Conservation (phyloP, 345 rosid genomes). For the Populus ilicifolia region DNA sequence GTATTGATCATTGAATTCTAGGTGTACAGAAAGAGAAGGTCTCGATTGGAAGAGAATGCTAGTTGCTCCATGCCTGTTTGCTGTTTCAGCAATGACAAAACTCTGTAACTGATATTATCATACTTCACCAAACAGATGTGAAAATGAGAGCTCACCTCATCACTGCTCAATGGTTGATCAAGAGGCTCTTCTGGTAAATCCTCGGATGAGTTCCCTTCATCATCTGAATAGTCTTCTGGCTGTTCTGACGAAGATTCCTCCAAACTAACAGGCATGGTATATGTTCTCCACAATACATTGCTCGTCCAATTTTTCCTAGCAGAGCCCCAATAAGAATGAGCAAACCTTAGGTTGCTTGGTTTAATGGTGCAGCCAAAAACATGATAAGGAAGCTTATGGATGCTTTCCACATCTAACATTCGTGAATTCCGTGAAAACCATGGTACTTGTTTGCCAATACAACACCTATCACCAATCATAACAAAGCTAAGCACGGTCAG, state of each 20-base stretch:
- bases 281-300: constrained; percentile 35
- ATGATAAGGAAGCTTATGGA: constrained; percentile 15
- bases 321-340: constrained; percentile 22
- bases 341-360: constrained; percentile 21
- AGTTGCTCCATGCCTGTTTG: neutral
- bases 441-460: constrained; percentile 38
- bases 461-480: constrained; percentile 26
- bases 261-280: constrained; percentile 36
- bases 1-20: neutral
- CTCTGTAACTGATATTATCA: no score
- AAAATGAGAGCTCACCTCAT: constrained; percentile 42
- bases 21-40: neutral
- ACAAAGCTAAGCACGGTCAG: neutral
- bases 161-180: constrained; percentile 47
- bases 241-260: constrained; percentile 42
- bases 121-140: neutral
- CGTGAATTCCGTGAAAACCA: constrained; percentile 39
- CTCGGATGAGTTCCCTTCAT: constrained; percentile 30
- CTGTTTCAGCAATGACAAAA: neutral
- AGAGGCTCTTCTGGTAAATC: constrained; percentile 39
- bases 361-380: constrained; percentile 13
- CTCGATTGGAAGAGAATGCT: no score
- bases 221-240: constrained; percentile 24
- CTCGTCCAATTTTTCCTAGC: constrained; percentile 27
- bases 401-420: constrained; percentile 23